phyloP scores from a whole-genome alignment of 805 yeast species.

The Yarrowia sp. region DNA sequence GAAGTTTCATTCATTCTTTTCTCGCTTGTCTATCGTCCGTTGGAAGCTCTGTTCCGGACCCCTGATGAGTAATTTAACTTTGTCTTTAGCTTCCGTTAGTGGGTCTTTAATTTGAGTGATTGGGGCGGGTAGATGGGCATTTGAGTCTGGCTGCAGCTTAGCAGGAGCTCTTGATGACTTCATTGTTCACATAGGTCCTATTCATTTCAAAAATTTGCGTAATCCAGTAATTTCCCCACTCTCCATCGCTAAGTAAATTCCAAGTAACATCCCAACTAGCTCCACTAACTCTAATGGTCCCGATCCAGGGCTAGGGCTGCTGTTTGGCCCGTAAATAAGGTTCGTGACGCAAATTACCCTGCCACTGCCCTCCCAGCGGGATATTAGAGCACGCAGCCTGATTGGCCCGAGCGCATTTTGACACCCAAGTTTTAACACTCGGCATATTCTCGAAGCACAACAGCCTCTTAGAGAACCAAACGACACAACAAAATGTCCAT shows the following conservation, averaged over 20 bases:
- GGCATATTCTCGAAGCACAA: constrained; percentile 13
- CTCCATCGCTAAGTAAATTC: no score
- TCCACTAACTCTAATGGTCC: neutral
- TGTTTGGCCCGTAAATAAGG: neutral
- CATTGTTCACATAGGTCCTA: no score
- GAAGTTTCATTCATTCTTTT: no score
- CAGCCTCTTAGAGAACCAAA: constrained; percentile 23
- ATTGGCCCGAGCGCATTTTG: constrained; percentile 21
- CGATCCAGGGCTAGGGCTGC: neutral
- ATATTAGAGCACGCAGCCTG: constrained; percentile 8
- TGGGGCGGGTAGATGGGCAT: neutral
- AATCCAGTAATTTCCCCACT: neutral
- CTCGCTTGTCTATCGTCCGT: neutral
- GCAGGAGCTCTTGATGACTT: no score
- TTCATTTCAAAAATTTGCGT: no score
- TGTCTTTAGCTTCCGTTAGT: neutral
- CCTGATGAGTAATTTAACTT: no score
- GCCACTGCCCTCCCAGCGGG: neutral
- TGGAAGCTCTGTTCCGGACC: neutral
- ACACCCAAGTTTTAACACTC: constrained; percentile 17
- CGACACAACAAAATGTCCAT: constrained; percentile 57
- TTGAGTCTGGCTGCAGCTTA: no score
- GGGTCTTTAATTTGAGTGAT: neutral
- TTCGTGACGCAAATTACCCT: neutral
- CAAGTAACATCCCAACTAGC: neutral